Conservation (phyloP, 2,329 filamentous ascomycete species). For the Fusarium equiseti region DNA sequence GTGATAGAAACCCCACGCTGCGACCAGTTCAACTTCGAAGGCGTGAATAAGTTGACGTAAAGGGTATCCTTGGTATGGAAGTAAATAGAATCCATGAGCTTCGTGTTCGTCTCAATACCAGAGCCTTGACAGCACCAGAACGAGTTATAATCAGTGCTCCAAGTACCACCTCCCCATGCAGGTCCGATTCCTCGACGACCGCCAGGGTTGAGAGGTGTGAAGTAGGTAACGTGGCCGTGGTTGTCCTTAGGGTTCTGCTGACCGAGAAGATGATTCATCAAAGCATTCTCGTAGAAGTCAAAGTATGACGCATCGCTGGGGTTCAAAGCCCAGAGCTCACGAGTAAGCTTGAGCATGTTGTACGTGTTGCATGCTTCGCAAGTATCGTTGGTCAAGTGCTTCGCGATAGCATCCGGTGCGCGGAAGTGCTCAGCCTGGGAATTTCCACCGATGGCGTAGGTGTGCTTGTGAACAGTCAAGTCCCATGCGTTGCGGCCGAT, state of each 20-base stretch:
- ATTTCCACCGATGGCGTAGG: constrained; percentile 67
- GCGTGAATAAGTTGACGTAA: constrained; percentile 63
- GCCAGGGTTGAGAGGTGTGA: constrained; percentile 63
- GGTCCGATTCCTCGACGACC: constrained; percentile 62
- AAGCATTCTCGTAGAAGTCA: constrained; percentile 64
- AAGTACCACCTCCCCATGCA: constrained; percentile 66
- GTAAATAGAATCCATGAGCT: constrained; percentile 66
- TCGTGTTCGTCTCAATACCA: constrained; percentile 65
- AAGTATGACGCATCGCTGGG: constrained; percentile 58
- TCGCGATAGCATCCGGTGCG: constrained; percentile 59
- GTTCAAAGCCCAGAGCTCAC: constrained; percentile 62
- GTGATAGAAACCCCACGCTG: constrained; percentile 55
- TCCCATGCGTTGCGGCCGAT: constrained; percentile 64
- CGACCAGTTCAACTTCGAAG: constrained; percentile 60
- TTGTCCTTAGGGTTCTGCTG: constrained; percentile 58
- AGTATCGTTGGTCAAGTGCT: constrained; percentile 59
- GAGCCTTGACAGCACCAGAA: constrained; percentile 69
- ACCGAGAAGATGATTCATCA: constrained; percentile 65
- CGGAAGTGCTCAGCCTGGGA: constrained; percentile 66
- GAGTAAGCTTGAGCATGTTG: constrained; percentile 68
- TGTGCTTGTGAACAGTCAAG: constrained; percentile 59
- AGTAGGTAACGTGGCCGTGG: constrained; percentile 66
- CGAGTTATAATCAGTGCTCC: constrained; percentile 65
- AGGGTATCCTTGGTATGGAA: constrained; percentile 57
- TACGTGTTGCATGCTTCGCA: constrained; percentile 67